These are phyloP conservation scores for Solanum habrochaites DNA, from an alignment of 257 asterid species.

Conservation along the genomic window DNA sequence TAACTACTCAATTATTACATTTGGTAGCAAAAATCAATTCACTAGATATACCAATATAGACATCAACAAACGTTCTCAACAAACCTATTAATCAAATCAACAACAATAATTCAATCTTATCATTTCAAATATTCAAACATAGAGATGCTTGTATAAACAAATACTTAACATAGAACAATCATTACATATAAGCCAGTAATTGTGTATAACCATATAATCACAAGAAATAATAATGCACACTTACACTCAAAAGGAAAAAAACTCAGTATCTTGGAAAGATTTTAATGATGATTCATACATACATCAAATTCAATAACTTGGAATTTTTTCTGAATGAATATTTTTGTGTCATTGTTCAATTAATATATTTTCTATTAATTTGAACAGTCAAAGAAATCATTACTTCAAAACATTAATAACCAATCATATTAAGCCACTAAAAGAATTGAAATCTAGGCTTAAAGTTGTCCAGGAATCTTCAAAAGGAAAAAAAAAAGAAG, in stretches of 20 bases:
- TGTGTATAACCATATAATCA: neutral
- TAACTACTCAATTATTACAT: neutral
- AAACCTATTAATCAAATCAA: neutral
- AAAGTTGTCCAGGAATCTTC: neutral
- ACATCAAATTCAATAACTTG: neutral
- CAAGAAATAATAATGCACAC: neutral
- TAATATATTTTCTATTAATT: neutral
- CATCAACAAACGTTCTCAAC: neutral
- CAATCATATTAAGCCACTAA: neutral
- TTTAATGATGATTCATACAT: neutral
- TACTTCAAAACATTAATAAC: neutral
- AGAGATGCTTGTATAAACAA: neutral
- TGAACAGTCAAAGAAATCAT: neutral
- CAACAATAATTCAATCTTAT: neutral
- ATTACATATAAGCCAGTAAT: neutral
- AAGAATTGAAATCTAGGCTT: neutral
- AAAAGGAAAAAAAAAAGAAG: neutral
- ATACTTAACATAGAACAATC: neutral
- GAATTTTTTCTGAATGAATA: neutral
- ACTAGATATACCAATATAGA: neutral
- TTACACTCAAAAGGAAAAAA: neutral
- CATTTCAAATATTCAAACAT: neutral
- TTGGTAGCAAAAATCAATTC: neutral
- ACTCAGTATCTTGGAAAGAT: neutral
- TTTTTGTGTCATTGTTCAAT: neutral